Conservation (phyloP, 2,329 filamentous ascomycete species). For the Curvularia eragrostidis region DNA sequence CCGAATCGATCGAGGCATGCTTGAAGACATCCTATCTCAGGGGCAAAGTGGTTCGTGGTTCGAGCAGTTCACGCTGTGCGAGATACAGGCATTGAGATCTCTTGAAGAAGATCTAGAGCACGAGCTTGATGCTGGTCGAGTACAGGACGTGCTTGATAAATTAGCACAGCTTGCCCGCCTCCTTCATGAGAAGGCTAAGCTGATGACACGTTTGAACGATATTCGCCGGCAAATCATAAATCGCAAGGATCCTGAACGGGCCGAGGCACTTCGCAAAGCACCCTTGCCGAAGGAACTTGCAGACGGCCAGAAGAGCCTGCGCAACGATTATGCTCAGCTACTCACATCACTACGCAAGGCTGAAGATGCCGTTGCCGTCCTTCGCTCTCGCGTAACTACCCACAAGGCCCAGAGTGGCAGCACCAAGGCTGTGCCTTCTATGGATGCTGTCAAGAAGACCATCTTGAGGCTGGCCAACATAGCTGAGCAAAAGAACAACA, state of each 20-base stretch:
- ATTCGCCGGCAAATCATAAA: constrained; percentile 77
- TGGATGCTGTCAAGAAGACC: constrained; percentile 89
- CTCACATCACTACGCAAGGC: constrained; percentile 76
- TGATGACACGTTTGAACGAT: constrained; percentile 75
- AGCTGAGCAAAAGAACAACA: constrained; percentile 88
- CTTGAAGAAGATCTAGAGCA: constrained; percentile 69
- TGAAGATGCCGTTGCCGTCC: constrained; percentile 79
- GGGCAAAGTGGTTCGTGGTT: constrained; percentile 55
- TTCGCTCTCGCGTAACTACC: constrained; percentile 78
- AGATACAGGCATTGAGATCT: constrained; percentile 71
- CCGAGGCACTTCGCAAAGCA: constrained; percentile 69
- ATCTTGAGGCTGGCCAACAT: constrained; percentile 92
- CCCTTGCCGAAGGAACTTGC: constrained; percentile 85
- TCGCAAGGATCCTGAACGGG: constrained; percentile 70
- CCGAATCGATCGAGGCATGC: constrained; percentile 67
- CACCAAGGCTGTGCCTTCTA: constrained; percentile 69
- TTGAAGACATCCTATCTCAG: constrained; percentile 56
- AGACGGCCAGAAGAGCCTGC: constrained; percentile 81
- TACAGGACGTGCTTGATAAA: constrained; percentile 72
- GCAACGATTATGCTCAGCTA: constrained; percentile 75
- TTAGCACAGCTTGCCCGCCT: constrained; percentile 72
- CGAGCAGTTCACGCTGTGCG: constrained; percentile 75
- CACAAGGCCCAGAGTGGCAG: constrained; percentile 58
- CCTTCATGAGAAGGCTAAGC: constrained; percentile 70
- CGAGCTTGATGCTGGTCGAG: constrained; percentile 70